phyloP scores from a whole-genome alignment of 257 asterid species.

The Scutellaria galericulata region DNA sequence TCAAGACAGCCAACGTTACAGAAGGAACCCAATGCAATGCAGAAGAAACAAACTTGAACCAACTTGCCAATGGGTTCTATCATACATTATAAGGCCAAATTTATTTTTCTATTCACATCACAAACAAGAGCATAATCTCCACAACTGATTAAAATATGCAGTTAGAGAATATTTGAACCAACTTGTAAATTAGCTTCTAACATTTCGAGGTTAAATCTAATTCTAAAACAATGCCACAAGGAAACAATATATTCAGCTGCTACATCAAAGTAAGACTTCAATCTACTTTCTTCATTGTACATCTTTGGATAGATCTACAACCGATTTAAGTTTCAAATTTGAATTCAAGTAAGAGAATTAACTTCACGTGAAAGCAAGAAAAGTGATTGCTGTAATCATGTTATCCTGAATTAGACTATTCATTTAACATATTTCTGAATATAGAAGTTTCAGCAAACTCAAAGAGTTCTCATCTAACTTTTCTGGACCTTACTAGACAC shows the following conservation, averaged over 20 bases:
- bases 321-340: slow-evolving; percentile 12
- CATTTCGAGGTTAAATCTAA: not conserved
- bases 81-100: not conserved
- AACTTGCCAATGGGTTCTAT: not conserved
- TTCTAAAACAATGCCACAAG: not conserved
- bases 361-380: slow-evolving; percentile 1
- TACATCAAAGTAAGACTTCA: not conserved
- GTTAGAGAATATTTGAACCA: slow-evolving; percentile 11
- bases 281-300: not conserved
- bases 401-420: slow-evolving; percentile 5
- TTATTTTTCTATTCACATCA: slow-evolving; percentile 2
- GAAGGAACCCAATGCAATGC: slow-evolving; percentile 8
- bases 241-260: slow-evolving; percentile 2
- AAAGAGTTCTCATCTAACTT: not conserved
- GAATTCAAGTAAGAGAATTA: not conserved
- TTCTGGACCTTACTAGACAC: not conserved
- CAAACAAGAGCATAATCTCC: slow-evolving; percentile 11
- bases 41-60: not conserved
- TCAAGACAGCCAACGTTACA: slow-evolving; percentile 8
- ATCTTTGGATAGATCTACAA: slow-evolving; percentile 6
- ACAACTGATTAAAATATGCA: slow-evolving; percentile 14
- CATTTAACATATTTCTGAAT: slow-evolving; percentile 8
- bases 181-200: slow-evolving; percentile 24
- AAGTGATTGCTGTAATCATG: slow-evolving; percentile 10
- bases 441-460: slow-evolving; percentile 3